phyloP scores from a whole-genome alignment of 2,329 filamentous ascomycete species.

The Orbilia javanica region DNA sequence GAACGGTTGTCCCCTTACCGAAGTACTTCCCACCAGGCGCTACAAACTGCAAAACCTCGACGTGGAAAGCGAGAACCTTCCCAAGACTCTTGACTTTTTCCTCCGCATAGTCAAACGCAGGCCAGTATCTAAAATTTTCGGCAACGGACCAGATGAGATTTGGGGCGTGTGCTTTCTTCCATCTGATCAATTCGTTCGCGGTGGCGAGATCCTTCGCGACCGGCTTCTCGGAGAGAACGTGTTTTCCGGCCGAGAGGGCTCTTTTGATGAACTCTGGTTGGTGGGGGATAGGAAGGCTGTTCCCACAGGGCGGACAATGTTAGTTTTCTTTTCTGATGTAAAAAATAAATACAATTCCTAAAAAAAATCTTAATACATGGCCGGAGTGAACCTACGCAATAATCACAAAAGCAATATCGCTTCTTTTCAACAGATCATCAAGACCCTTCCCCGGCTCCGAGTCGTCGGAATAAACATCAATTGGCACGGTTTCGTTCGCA shows the following conservation, averaged over 20 bases:
- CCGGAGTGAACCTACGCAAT: conserved; percentile 66
- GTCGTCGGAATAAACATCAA: conserved; percentile 73
- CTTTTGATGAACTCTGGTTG: conserved; percentile 73
- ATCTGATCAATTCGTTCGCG: conserved; percentile 68
- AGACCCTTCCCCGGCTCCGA: conserved; percentile 68
- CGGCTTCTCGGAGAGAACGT: conserved; percentile 78
- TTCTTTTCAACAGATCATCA: conserved; percentile 70
- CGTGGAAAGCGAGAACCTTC: conserved; percentile 70
- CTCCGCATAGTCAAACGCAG: conserved; percentile 70
- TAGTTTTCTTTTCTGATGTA: neutral
- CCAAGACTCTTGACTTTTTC: conserved; percentile 70
- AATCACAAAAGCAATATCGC: conserved; percentile 71
- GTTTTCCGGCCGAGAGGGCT: conserved; percentile 75
- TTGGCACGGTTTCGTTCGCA: conserved; percentile 59
- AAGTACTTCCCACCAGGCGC: conserved; percentile 68
- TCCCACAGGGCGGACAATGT: conserved; percentile 63
- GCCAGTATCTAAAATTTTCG: conserved; percentile 79
- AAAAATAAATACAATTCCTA: too few relatives aligned
- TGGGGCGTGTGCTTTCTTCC: conserved; percentile 65
- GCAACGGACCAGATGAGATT: conserved; percentile 72
- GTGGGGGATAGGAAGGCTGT: conserved; percentile 72
- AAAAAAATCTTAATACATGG: too few relatives aligned
- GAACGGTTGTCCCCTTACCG: conserved; percentile 39
- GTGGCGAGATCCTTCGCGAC: conserved; percentile 73
- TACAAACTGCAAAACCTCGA: conserved; percentile 68